These are phyloP conservation scores for Aspergillus pseudoviridinutans DNA, from an alignment of 2,329 filamentous ascomycete species.

Conservation along the genomic window DNA sequence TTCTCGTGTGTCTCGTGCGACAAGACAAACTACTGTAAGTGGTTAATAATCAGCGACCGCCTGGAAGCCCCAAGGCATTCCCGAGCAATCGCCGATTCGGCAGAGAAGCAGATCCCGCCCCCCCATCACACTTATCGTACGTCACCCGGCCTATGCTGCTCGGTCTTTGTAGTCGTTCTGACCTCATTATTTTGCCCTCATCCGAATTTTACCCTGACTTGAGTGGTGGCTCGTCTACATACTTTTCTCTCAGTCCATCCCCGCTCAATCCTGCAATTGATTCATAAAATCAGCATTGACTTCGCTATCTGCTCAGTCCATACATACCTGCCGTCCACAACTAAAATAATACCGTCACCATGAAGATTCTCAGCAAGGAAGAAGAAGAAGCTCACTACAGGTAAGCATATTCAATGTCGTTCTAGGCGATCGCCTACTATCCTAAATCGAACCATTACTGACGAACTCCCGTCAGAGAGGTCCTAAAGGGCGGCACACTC, in stretches of 20 bases:
- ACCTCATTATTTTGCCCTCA: neutral
- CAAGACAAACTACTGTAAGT: too few species aligned
- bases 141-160: slow-evolving; percentile 22
- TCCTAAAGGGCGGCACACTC: slow-evolving; percentile 72
- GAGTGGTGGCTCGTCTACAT: slow-evolving; percentile 4
- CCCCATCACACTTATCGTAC: slow-evolving; percentile 18
- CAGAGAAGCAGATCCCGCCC: slow-evolving; percentile 22
- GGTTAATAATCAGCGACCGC: neutral
- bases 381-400: slow-evolving; percentile 84
- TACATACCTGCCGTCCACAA: neutral
- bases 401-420: slow-evolving; percentile 34
- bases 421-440: neutral
- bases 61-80: neutral
- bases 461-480: slow-evolving; percentile 48
- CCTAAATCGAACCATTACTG: slow-evolving; percentile 1
- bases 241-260: neutral
- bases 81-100: slow-evolving; percentile 8
- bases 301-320: neutral
- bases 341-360: slow-evolving; percentile 42
- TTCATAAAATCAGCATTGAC: neutral
- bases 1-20: neutral
- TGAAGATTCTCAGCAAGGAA: slow-evolving; percentile 96
- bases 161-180: neutral
- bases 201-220: slow-evolving; percentile 7
- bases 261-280: neutral